Conservation (phyloP, 2,329 filamentous ascomycete genomes). For the Xylaria sp. region DNA sequence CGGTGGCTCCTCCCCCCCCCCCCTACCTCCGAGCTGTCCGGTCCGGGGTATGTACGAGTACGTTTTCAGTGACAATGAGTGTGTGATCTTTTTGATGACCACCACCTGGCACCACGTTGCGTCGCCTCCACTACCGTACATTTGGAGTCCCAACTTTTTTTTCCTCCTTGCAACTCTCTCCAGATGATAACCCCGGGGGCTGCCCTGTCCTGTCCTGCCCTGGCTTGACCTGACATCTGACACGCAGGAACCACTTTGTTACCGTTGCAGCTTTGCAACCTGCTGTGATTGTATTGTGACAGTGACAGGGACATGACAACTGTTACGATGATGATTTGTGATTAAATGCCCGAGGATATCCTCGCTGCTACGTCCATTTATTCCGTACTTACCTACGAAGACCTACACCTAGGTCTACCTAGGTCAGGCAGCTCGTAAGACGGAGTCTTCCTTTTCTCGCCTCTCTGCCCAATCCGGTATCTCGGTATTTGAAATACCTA, state of each 20-base stretch:
- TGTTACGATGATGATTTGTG: not conserved
- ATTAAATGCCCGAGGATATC: not conserved
- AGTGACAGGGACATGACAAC: too few relatives aligned
- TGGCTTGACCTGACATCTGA: slow-evolving; percentile 1
- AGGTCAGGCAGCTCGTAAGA: not conserved
- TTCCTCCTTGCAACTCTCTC: not conserved
- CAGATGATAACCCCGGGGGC: not conserved
- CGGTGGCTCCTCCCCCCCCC: not conserved
- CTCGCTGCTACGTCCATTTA: not conserved
- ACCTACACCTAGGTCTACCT: not conserved
- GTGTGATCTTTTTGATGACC: not conserved
- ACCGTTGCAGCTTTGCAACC: not conserved
- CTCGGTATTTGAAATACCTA: not conserved
- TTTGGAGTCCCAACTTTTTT: not conserved
- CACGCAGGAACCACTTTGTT: slow-evolving; percentile 7
- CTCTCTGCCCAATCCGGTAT: not conserved
- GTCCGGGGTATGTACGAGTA: not conserved
- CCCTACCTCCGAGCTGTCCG: not conserved
- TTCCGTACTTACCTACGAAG: too few relatives aligned
- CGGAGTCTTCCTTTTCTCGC: too few relatives aligned
- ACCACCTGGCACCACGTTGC: not conserved
- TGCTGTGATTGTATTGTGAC: too few relatives aligned
- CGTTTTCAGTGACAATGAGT: too few relatives aligned
- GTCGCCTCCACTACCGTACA: not conserved
- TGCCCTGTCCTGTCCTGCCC: not conserved